Percentiles rank a stretch among this genome's conserved stretches.
These are phyloP conservation scores for Botrytis sinoallii DNA, from an alignment of 2,329 filamentous ascomycete genomes.

Conservation along the genomic window DNA sequence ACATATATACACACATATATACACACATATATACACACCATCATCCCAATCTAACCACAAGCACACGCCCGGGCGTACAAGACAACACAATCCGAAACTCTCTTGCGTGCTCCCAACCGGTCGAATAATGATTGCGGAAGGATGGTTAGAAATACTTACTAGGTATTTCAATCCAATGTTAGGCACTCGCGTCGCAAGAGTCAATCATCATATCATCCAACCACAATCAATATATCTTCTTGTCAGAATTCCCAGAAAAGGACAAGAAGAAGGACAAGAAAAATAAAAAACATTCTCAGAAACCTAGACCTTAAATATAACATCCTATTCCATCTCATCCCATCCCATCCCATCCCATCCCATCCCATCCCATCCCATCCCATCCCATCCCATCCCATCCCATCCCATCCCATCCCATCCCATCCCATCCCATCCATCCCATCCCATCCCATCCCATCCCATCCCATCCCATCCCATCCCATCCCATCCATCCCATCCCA, in stretches of 20 bases:
- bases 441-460: neutral
- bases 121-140: neutral
- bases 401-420: neutral
- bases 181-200: neutral
- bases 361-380: neutral
- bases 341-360: neutral
- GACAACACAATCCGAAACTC: neutral
- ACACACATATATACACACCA: neutral
- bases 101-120: neutral
- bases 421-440: neutral
- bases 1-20: neutral
- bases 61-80: neutral
- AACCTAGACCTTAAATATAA: neutral
- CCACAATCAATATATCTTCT: neutral
- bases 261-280: neutral
- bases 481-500: neutral
- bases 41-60: neutral
- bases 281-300: neutral
- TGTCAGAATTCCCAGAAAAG: neutral
- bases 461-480: neutral
- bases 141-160: neutral
- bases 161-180: neutral
- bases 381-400: neutral
- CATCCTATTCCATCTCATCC: neutral
- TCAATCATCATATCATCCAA: neutral